phyloP scores from a whole-genome alignment of 2,329 filamentous ascomycete genomes.

The Apiospora aurea region DNA sequence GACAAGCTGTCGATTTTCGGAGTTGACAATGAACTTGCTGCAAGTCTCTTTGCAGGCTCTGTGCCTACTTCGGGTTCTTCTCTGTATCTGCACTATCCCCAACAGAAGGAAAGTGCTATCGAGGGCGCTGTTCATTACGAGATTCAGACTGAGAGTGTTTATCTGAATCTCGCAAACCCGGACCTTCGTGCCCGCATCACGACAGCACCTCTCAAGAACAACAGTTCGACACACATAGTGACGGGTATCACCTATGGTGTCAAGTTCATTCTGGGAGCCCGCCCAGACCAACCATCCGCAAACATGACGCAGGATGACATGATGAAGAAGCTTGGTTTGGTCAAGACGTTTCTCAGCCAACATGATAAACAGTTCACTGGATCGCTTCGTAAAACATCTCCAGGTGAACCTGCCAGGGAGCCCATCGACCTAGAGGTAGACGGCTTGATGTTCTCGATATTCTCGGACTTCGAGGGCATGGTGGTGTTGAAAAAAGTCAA shows the following conservation, averaged over 20 bases:
- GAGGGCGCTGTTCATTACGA: neutral
- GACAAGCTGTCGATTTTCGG: neutral
- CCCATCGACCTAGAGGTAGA: neutral
- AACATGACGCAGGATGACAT: neutral
- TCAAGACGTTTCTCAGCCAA: neutral
- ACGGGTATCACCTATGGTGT: neutral
- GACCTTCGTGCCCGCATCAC: neutral
- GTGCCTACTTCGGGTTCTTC: neutral
- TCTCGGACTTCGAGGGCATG: neutral
- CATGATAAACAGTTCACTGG: neutral
- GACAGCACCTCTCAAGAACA: neutral
- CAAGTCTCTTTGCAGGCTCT: neutral
- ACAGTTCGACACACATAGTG: neutral
- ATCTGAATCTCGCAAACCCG: neutral
- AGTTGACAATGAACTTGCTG: neutral
- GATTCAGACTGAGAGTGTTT: neutral
- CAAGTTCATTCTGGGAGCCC: neutral
- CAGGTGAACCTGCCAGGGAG: neutral
- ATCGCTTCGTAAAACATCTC: neutral
- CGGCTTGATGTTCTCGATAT: neutral
- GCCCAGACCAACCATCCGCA: neutral
- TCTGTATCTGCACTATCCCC: neutral
- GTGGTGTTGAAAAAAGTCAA: neutral
- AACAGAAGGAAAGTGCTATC: rapidly evolving
- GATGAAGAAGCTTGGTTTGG: neutral